Base-by-base conservation (phyloP, 768 basidiomycete genomes). In the Boletus tylopilopsis region DNA sequence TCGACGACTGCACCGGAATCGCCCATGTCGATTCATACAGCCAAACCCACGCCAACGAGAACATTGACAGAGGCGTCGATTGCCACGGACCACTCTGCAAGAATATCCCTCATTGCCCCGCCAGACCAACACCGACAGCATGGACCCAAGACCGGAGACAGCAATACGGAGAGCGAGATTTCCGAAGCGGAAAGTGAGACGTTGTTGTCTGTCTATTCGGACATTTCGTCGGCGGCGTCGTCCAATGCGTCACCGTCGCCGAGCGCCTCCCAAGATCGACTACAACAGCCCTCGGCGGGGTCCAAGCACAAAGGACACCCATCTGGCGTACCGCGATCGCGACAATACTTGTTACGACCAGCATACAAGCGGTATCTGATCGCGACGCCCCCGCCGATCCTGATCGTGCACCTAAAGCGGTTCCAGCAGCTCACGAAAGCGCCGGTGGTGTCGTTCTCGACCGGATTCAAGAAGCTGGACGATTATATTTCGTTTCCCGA, bases 331-430 rank as follows among this genome's bases (percentile, higher is more conserved):
- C 71, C 74, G 15, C 71, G 67, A 30, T 68, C 69, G 18, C 73
- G 76, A 50, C 89, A 88, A 29, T 84, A 83, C 42, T 75, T 95
- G 40, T 77, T 88, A 70, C 82, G 90, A 2, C 77, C 89, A 2
- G 91, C 92, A 5, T 93, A 91, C 72, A 98, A 98, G 69, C 88
- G 94, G 12, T 98, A 96, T 68, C 83, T 98, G 51, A 89, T 98
- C 65, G 81, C 85, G 15, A 77, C 76, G 0, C 84, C 88, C 2
- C 94, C 94, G 0, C 90, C 93, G 0, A 78, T 96, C 27, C 80
- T 97, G 49, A 89, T 94, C 43, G 80, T 97, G 51, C 94, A 97
- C 59, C 78, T 96, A 42, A 97, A 97, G 71, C 80, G 94, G 39
- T 98, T 98, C 71, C 91, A 95, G 68, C 93, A 95, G 62, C 76